These are phyloP conservation scores for Anisodus tanguticus DNA, from an alignment of 257 asterid species.

Conservation along the genomic window DNA sequence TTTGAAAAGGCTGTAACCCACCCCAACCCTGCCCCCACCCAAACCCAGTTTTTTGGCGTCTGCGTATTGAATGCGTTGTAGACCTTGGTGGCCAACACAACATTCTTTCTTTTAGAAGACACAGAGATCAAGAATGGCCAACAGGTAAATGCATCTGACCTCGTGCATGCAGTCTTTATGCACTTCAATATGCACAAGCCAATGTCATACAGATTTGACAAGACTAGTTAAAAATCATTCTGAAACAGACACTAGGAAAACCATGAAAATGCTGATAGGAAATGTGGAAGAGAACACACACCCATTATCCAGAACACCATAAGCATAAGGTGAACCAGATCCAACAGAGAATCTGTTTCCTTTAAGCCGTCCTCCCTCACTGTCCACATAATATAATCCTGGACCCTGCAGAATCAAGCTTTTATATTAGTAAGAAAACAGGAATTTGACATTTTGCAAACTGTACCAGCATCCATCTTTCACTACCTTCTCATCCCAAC, in stretches of 20 bases:
- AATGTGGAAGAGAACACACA: conserved; percentile 39
- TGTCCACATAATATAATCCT: conserved; percentile 89
- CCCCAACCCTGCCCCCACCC: not conserved
- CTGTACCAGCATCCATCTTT: conserved; percentile 18
- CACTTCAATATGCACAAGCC: conserved; percentile 10
- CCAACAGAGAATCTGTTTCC: conserved; percentile 96
- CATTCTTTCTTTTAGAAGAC: conserved; percentile 5
- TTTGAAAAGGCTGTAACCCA: not conserved
- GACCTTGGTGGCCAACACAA: not conserved
- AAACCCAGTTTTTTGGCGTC: not conserved
- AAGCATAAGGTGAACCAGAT: conserved; percentile 98
- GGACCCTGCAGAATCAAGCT: conserved; percentile 69
- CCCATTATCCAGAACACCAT: conserved; percentile 95
- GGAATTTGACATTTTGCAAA: conserved; percentile 11
- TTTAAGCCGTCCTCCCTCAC: conserved; percentile 97
- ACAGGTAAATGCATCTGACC: conserved; percentile 16
- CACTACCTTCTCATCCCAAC: conserved; percentile 96
- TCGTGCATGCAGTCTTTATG: not conserved
- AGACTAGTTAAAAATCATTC: not conserved
- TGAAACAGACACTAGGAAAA: not conserved
- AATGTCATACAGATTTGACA: not conserved
- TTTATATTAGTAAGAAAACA: not conserved
- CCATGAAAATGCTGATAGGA: conserved; percentile 22
- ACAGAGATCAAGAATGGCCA: not conserved
- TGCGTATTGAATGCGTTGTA: not conserved